A percentile compares a stretch with the other conserved stretches of the same genome.
Evolutionary conservation across 2,329 filamentous ascomycete species (phyloP).

Genomic region (Pestalotiopsis sp.): DNA sequence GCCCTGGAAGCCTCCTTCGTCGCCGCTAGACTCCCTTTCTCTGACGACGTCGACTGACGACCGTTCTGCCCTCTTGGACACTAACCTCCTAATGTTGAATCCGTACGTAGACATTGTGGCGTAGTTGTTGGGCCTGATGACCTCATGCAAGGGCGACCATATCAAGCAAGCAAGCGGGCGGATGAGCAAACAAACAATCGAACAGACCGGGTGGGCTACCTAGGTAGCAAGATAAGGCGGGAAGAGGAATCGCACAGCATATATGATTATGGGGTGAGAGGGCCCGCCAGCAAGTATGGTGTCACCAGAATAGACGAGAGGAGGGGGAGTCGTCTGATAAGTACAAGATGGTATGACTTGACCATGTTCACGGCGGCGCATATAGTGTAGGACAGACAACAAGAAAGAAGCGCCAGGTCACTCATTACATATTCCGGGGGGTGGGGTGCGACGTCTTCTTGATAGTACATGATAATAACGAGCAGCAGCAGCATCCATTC

Average conservation of each 20-base stretch:
- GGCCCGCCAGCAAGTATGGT: not conserved
- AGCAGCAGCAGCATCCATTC: too few species aligned
- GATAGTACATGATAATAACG: not conserved
- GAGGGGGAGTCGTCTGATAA: not conserved
- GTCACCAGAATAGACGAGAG: not conserved
- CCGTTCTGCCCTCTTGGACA: slow-evolving; percentile 33
- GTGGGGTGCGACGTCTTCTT: not conserved
- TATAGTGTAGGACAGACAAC: not conserved
- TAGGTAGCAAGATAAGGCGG: not conserved
- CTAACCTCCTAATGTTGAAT: slow-evolving; percentile 46
- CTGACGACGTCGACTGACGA: slow-evolving; percentile 22
- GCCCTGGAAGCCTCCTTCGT: slow-evolving; percentile 13
- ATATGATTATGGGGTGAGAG: not conserved
- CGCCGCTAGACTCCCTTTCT: slow-evolving; percentile 20
- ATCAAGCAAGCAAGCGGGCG: slow-evolving; percentile 22
- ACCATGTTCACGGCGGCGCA: not conserved
- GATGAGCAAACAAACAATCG: slow-evolving; percentile 19
- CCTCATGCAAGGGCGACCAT: slow-evolving; percentile 23
- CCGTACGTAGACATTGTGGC: slow-evolving; percentile 41
- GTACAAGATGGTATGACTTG: not conserved
- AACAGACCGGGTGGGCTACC: not conserved
- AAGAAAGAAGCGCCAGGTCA: not conserved
- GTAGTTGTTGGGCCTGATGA: slow-evolving; percentile 14
- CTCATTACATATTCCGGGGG: not conserved
- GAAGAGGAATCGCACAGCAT: not conserved